Evolutionary conservation across 352 stramenopile species (phyloP), one percentile per base, ranked within the genome.

Genomic region (Plasmopara muralis): DNA sequence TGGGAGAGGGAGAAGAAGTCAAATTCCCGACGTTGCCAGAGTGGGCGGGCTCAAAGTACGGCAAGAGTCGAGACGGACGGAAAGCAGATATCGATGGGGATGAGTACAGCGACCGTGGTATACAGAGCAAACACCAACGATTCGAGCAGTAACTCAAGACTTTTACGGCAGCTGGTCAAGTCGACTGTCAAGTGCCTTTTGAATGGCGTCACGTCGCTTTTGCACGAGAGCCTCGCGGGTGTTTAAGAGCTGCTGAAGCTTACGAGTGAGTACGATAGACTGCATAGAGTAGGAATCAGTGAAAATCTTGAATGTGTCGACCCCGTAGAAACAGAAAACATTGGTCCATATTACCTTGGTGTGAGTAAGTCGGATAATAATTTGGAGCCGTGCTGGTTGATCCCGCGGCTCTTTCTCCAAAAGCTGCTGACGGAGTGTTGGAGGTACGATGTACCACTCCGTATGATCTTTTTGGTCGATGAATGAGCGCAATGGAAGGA

Each of bases 1-100:
- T 85, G 25, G 79, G 72, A 0, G 56, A 51, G 4, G 50, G 51
- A 2, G 76, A 79, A 37, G 41, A 55, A n/a, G 55, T 86, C 12
- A 49, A 66, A 44, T 47, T 89, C 25, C 82, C 82, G 8, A 56
- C 66, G 43, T 54, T 93, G 6, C 82, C 82, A 0, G 53, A 50
- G 2, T 93, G 82, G 82, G 82, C 82, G 2, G 52, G 53, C 9
- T 64, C 64, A 13, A 92, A 92, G 66, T 92, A 90, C 58, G 60
- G 60, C 33, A 74, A 62, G 18, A 73, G 67, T 29, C 38, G 35
- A 7, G 47, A 52, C 13, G 50, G 56, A 43, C 14, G 39, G 12
- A 55, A 50, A 3, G 35, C 38, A 15, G 28, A 50, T 20, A 20
- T 20, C 14, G 31, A 56, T 20, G 15, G 25, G 16, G 47, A 39